Conservation (phyloP, 2,329 filamentous ascomycete species). For the Aspergillus hortae region DNA sequence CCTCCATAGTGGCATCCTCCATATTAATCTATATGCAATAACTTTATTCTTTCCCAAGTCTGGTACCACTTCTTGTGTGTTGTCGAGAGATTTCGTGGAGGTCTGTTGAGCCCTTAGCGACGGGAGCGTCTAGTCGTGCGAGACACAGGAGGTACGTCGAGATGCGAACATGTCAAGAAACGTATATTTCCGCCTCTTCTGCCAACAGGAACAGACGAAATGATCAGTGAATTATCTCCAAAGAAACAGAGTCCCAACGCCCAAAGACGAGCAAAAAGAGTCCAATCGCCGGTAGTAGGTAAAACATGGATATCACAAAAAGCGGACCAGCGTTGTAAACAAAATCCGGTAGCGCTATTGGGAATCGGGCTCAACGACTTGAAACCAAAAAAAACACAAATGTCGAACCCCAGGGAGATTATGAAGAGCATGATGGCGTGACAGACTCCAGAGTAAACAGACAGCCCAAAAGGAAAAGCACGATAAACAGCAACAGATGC, state of each 20-base stretch:
- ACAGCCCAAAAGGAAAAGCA: neutral
- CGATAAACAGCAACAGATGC: neutral
- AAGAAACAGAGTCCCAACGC: constrained; percentile 26
- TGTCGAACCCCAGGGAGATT: neutral
- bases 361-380: constrained; percentile 17
- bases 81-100: no score
- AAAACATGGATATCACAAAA: constrained; percentile 34
- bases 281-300: constrained; percentile 25
- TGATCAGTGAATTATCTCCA: constrained; percentile 7
- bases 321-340: constrained; percentile 8
- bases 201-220: neutral
- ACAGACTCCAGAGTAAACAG: neutral
- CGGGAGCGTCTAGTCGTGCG: neutral
- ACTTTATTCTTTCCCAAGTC: no score
- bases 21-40: no score
- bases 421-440: neutral
- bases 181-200: no score
- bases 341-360: constrained; percentile 14
- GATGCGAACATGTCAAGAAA: no score
- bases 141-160: neutral
- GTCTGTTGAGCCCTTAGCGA: neutral
- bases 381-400: constrained; percentile 1
- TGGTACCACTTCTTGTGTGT: no score
- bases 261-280: constrained; percentile 10
- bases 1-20: no score